Evolutionary conservation across 495 filamentous ascomycete species (phyloP), one percentile per base, ranked within the genome.

Genomic region (Massariosphaeria phaeospora): DNA sequence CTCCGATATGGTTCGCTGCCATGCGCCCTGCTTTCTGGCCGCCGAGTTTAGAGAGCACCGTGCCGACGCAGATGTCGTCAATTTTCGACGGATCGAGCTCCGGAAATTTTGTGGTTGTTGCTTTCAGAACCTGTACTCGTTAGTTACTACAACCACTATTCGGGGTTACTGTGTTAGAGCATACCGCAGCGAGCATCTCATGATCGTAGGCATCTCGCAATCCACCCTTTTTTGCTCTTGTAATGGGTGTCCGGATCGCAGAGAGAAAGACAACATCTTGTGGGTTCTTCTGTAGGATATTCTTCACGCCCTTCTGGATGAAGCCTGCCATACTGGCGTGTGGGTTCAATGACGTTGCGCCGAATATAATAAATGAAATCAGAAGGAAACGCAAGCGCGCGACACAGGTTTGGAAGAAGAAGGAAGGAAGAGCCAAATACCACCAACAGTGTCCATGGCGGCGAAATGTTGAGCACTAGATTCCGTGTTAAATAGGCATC

Each of bases 171-270:
- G 12, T 10, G 30, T 3, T 8, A 23, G 25, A 15, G 31, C 61
- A 24, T 63, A 72, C 90, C 62, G 79, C 72, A 24, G 85, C 76
- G 38, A 96, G 85, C 26, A 96, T 77, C 68, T 95, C 86, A 67
- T 96, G 90, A 15, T 91, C 90, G 70, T 91, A 89, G 38, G 91
- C 82, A 69, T 95, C 85, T 69, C 86, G 85, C 61, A 96, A 85
- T 31, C 80, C 79, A 61, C 91, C 91, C 48, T 73, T 73, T 42
- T 70, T 68, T 18, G 68, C 65, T 17, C 69, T 46, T 21, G 71
- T 73, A 8, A 72, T 49, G 10, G 71, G 70, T 26, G 71, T 73
- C 27, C 71, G 68, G 20, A 73, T 55, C 9, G 70, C 67, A 36
- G 70, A 72, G 47, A 73, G 69, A 47, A 96, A 86, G 67, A 96